Evolutionary conservation across 352 stramenopile genomes (phyloP).

Genomic region (Pythium vanterpoolii): DNA sequence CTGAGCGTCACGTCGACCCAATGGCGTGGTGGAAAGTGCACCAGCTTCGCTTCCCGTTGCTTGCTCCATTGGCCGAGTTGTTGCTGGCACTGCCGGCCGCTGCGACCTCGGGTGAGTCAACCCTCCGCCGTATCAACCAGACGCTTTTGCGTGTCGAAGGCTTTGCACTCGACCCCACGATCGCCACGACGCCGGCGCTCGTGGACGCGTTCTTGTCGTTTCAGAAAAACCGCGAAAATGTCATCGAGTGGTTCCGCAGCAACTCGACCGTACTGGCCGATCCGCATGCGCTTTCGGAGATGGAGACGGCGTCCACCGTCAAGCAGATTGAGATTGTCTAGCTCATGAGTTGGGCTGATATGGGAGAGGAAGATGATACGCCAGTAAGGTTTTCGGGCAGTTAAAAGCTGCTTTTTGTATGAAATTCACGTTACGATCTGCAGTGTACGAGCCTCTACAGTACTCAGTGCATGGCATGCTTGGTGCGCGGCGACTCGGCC

Average conservation of each 20-base stretch:
- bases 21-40: slow-evolving; percentile 78
- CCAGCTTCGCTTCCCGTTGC: slow-evolving; percentile 72
- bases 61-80: slow-evolving; percentile 74
- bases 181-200: slow-evolving; percentile 49
- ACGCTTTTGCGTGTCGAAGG: slow-evolving; percentile 63
- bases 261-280: slow-evolving; percentile 27
- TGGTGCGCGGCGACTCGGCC: slow-evolving; percentile 13
- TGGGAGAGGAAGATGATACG: background rate
- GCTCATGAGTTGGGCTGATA: background rate
- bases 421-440: background rate
- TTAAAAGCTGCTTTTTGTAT: background rate
- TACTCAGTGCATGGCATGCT: background rate
- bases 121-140: slow-evolving; percentile 41
- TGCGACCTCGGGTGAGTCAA: slow-evolving; percentile 53
- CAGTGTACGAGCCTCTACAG: background rate
- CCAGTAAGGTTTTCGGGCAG: background rate
- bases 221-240: slow-evolving; percentile 78
- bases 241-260: slow-evolving; percentile 73
- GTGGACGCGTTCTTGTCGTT: slow-evolving; percentile 78
- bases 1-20: slow-evolving; percentile 70
- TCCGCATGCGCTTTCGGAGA: slow-evolving; percentile 19
- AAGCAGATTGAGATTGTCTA: slow-evolving; percentile 76
- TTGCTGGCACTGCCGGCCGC: slow-evolving; percentile 64
- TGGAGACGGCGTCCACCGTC: slow-evolving; percentile 34
- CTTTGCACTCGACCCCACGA: slow-evolving; percentile 30